Evolutionary conservation across 352 stramenopile species (phyloP), one percentile per base, ranked within the genome.

Genomic region (Halophytophthora batemanensis): DNA sequence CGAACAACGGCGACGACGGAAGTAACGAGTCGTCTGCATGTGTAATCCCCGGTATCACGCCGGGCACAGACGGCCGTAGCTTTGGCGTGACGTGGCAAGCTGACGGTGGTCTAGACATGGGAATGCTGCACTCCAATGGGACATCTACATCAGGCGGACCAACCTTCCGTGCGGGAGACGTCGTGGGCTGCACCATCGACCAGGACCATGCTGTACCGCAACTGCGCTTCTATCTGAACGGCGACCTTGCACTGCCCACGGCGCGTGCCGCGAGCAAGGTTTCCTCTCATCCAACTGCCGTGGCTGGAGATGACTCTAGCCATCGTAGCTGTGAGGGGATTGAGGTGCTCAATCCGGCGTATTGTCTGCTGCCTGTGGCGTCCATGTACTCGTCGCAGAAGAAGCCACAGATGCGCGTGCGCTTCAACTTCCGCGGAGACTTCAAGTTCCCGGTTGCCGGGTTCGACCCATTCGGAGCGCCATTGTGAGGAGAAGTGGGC

Each of bases 311-410:
- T 18, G 3, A 23, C 41, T 22, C 42, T 38, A 55, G 59, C 13
- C 15, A 29, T 17, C 21, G 45, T 11, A 34, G 25, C 6, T 56
- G 13, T 22, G 45, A 50, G 19, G 74, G 61, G 10, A 67, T 87
- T 49, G 59, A 64, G 1, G 66, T 85, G 33, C 77, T 79, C 6
- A 88, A 85, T 36, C 71, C 74, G 11, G 61, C 75, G 10, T 86
- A 88, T 63, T 71, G 66, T 22, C 53, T 92, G 39, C 65, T 80
- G 18, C 81, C 81, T 0, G 78, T 79, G 2, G 70, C 87, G 6
- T 86, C 77, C n/a, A 85, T 90, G 74, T 90, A 88, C 49, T 89
- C 81, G 34, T 82, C 69, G 11, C 77, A 72, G 45, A 75, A 79
- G 45, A 84, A 86, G 43, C 78, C 79, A 8, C 77, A 77, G 47